Evolutionary conservation across 2,329 filamentous ascomycete genomes (phyloP), one percentile per base, ranked within the genome.

Genomic region (Sporothrix euskadiensis): DNA sequence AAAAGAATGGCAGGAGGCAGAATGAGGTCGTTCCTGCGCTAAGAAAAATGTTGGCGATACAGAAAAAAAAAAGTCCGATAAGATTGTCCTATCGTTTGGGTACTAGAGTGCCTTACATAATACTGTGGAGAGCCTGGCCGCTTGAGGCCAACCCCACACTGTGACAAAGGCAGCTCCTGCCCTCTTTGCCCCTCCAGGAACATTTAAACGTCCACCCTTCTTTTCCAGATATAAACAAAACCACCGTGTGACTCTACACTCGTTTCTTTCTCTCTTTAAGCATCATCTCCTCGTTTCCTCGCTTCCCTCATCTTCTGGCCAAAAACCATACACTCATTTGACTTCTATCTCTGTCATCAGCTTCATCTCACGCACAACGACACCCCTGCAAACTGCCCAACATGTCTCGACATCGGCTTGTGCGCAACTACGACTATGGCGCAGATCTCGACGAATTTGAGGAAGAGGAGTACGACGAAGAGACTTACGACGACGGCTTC

Each of bases 391-490:
- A 66, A 47, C 61, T 22, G 32, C 61, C 26, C 56, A 73, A 19
- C 12, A 86, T 86, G 84, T 85, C 84, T 41, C 83, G 84, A 70
- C 84, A 86, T 73, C 82, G 84, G 74, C 80, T 81, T n/a, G 82
- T 83, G 72, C 83, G 83, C 52, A 85, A 85, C 75, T 81, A 85
- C 73, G 83, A 87, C 71, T 87, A 85, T 77, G 82, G 87, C 75
- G 83, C 86, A 19, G 86, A 85, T 47, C 80, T 87, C 72, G 83
- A 86, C 73, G 84, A 88, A 74, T 87, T 83, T 72, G 86, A 88
- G 54, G 83, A 80, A 35, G 63, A 68, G 1, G 70, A 74, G 19
- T 52, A 47, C 56, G 63, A 57, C n/a, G 30, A 68, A 14, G 35
- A 35, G 3, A 30, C 61, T 10, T 87, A 85, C 77, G 82, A 87